Evolutionary conservation across 352 stramenopile genomes (phyloP).

Genomic region (Pythium periplocum): DNA sequence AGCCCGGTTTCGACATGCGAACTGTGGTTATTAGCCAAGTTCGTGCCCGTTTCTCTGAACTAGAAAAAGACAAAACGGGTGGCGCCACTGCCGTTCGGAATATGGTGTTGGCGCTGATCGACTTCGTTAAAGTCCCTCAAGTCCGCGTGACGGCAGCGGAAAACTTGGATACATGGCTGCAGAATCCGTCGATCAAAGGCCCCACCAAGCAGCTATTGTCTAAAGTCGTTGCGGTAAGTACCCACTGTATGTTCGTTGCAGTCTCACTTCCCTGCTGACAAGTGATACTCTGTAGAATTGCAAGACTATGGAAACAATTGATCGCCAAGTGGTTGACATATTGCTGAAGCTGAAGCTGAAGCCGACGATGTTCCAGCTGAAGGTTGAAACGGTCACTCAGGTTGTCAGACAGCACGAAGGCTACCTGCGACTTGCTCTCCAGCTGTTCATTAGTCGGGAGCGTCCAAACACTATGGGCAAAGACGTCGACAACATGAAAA

Average conservation of each 20-base stretch:
- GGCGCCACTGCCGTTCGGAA: conserved; percentile 58
- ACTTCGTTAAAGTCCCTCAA: conserved; percentile 57
- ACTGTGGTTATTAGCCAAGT: conserved; percentile 72
- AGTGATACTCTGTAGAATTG: conserved; percentile 28
- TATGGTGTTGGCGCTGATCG: conserved; percentile 69
- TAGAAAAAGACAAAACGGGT: conserved; percentile 62
- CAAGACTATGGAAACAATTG: conserved; percentile 45
- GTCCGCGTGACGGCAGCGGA: conserved; percentile 62
- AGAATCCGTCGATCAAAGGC: conserved; percentile 74
- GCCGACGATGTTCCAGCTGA: conserved; percentile 85
- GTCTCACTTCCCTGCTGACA: background rate
- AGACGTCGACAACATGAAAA: conserved; percentile 88
- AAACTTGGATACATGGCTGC: conserved; percentile 73
- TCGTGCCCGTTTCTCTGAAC: conserved; percentile 45
- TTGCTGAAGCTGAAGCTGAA: conserved; percentile 84
- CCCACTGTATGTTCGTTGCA: background rate
- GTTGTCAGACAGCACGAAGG: conserved; percentile 63
- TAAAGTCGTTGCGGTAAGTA: conserved; percentile 49
- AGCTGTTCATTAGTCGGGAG: conserved; percentile 68
- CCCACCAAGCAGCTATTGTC: conserved; percentile 66
- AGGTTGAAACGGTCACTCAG: conserved; percentile 79
- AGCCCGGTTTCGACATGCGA: conserved; percentile 41
- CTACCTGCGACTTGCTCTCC: conserved; percentile 66
- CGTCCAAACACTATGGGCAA: conserved; percentile 79
- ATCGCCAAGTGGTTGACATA: conserved; percentile 63